Evolutionary conservation across 2,329 filamentous ascomycete genomes (phyloP).

Genomic region (Myriosclerotinia duriaeana): DNA sequence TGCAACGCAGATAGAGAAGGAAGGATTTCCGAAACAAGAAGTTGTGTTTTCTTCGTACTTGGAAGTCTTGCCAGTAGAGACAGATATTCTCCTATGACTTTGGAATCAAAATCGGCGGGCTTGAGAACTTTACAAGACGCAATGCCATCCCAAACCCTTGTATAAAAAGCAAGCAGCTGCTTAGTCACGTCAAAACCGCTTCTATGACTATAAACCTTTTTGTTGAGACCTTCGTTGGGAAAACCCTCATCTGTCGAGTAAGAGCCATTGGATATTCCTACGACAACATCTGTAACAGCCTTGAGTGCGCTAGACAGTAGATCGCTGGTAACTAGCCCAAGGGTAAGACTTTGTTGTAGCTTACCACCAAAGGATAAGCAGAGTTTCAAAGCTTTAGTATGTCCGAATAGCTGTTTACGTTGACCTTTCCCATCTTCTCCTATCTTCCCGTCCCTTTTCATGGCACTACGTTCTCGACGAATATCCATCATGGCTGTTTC

Average conservation of each 20-base stretch:
- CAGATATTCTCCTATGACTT: constrained; percentile 28
- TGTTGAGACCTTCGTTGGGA: no score
- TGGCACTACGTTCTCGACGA: background rate
- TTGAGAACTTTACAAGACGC: constrained; percentile 32
- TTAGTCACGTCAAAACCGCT: background rate
- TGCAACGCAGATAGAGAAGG: constrained; percentile 30
- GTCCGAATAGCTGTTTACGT: background rate
- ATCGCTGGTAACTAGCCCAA: constrained; percentile 30
- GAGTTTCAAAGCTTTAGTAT: constrained; percentile 15
- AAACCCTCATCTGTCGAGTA: no score
- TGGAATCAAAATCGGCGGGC: constrained; percentile 27
- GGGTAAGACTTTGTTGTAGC: constrained; percentile 32
- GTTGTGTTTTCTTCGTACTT: constrained; percentile 26
- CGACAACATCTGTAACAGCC: constrained; percentile 24
- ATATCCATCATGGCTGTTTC: constrained; percentile 21
- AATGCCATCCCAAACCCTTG: constrained; percentile 36
- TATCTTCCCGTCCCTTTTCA: background rate
- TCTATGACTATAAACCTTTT: no score
- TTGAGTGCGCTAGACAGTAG: constrained; percentile 25
- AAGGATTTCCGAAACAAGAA: constrained; percentile 30
- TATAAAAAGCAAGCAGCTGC: constrained; percentile 31
- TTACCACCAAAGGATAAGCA: constrained; percentile 31
- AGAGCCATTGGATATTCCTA: constrained; percentile 14
- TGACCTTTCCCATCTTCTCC: background rate
- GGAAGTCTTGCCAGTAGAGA: constrained; percentile 28